Evolutionary conservation across 163 green algal genomes (phyloP).

Genomic region (Volvox carteri): DNA sequence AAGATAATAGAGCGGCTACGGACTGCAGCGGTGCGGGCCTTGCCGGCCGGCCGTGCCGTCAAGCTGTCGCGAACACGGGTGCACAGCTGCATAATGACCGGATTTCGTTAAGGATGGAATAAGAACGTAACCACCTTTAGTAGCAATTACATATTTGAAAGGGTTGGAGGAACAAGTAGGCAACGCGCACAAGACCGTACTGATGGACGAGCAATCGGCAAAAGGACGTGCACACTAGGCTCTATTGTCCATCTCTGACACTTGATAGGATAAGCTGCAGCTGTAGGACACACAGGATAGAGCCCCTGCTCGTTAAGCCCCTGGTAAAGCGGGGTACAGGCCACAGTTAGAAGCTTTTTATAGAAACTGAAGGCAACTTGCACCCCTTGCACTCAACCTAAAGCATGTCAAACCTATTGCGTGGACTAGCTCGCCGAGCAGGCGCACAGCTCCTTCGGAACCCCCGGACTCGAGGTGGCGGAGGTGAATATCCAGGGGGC

Average conservation of each 20-base stretch:
- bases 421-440: slow-evolving; percentile 59
- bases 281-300: too few species aligned
- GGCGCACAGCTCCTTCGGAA: slow-evolving; percentile 38
- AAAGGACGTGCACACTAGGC: too few species aligned
- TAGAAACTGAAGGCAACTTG: not conserved
- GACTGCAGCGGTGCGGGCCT: not conserved
- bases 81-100: slow-evolving; percentile 14
- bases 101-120: not conserved
- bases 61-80: not conserved
- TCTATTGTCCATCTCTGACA: too few species aligned
- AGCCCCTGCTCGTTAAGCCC: not conserved
- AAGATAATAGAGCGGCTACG: not conserved
- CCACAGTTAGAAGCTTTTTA: not conserved
- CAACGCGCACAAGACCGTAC: not conserved
- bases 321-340: not conserved
- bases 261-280: too few species aligned
- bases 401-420: slow-evolving; percentile 47
- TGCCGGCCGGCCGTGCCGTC: not conserved
- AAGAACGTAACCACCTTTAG: not conserved
- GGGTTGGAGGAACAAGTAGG: too few species aligned
- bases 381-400: not conserved
- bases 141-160: too few species aligned
- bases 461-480: slow-evolving; percentile 43
- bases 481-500: slow-evolving; percentile 68
- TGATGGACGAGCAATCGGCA: not conserved